Percentiles rank a stretch among this genome's conserved stretches.
phyloP scores from a whole-genome alignment of 2,329 filamentous ascomycete species.

The Colletotrichum musicola region DNA sequence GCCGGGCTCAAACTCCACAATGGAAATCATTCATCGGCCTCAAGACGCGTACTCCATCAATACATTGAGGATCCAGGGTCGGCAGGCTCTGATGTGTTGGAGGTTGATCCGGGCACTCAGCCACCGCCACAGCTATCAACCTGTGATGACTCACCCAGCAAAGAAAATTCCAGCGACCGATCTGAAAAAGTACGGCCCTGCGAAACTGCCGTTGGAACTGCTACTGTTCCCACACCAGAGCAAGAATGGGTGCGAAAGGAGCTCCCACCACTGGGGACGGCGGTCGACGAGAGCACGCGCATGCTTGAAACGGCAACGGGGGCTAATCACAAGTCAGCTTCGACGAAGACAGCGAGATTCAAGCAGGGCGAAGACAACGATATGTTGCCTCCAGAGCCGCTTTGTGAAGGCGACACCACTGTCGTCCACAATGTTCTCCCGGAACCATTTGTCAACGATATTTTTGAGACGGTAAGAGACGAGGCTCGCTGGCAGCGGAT shows the following conservation, averaged over 20 bases:
- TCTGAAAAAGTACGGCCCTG: neutral
- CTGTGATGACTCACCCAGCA: constrained; percentile 17
- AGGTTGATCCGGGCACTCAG: constrained; percentile 34
- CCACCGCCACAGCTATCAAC: constrained; percentile 9
- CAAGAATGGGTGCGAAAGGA: neutral
- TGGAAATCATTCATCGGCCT: constrained; percentile 8
- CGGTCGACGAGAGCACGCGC: neutral
- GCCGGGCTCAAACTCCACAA: constrained; percentile 29
- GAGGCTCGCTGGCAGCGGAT: constrained; percentile 93
- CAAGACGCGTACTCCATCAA: constrained; percentile 35
- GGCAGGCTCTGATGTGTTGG: constrained; percentile 17
- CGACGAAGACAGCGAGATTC: neutral
- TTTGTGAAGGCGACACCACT: constrained; percentile 86
- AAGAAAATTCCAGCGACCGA: constrained; percentile 5
- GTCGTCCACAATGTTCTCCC: constrained; percentile 80
- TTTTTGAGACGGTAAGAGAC: constrained; percentile 77
- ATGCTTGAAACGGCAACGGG: constrained; percentile 12
- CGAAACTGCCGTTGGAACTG: neutral
- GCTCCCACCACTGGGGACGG: neutral
- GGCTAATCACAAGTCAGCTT: constrained; percentile 1
- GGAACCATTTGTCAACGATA: constrained; percentile 62
- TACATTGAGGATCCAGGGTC: constrained; percentile 31
- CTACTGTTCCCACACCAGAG: neutral
- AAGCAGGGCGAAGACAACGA: neutral
- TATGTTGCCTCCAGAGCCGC: constrained; percentile 42